Percentiles rank a stretch among this genome's conserved stretches.
phyloP scores from a whole-genome alignment of 2,329 filamentous ascomycete species.

The Lojkania enalia region DNA sequence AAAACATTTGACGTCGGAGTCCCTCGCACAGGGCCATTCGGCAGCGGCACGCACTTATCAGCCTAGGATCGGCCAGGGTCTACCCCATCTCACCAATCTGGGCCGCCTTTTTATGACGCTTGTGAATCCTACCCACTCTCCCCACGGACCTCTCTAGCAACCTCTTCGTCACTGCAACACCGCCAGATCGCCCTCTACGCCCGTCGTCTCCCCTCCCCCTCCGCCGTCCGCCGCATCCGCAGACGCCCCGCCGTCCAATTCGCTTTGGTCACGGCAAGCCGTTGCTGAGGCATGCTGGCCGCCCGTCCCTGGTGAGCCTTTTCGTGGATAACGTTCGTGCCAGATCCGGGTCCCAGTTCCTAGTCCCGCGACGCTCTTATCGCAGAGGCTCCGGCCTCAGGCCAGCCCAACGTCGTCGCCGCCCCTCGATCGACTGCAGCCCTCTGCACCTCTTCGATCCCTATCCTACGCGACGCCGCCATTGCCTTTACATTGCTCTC shows the following conservation, averaged over 20 bases:
- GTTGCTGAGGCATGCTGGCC: constrained; percentile 29
- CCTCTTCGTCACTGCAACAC: constrained; percentile 25
- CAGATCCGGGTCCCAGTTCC: constrained; percentile 8
- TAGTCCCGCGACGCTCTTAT: constrained; percentile 15
- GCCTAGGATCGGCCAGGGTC: too few species aligned
- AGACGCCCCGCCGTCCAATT: constrained; percentile 48
- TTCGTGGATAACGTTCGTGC: constrained; percentile 12
- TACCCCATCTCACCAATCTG: constrained; percentile 17
- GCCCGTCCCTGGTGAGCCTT: constrained; percentile 25
- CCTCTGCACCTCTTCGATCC: constrained; percentile 1
- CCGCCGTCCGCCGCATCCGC: constrained; percentile 11
- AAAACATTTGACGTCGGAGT: too few species aligned
- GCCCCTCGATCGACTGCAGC: background rate
- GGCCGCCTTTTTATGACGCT: constrained; percentile 29
- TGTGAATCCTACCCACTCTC: constrained; percentile 27
- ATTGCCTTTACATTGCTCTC: constrained; percentile 12
- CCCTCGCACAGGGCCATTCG: too few species aligned
- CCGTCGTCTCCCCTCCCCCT: constrained; percentile 15
- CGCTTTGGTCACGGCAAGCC: constrained; percentile 47
- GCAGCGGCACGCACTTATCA: too few species aligned
- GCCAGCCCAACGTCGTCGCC: constrained; percentile 1
- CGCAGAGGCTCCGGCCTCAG: constrained; percentile 13
- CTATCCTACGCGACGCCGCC: constrained; percentile 16
- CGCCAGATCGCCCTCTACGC: constrained; percentile 19
- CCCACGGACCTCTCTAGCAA: background rate